A percentile compares a stretch with the other conserved stretches of the same genome.
These are phyloP conservation scores for Sphaerulina musiva DNA, from an alignment of 2,329 filamentous ascomycete species.

Conservation along the genomic window DNA sequence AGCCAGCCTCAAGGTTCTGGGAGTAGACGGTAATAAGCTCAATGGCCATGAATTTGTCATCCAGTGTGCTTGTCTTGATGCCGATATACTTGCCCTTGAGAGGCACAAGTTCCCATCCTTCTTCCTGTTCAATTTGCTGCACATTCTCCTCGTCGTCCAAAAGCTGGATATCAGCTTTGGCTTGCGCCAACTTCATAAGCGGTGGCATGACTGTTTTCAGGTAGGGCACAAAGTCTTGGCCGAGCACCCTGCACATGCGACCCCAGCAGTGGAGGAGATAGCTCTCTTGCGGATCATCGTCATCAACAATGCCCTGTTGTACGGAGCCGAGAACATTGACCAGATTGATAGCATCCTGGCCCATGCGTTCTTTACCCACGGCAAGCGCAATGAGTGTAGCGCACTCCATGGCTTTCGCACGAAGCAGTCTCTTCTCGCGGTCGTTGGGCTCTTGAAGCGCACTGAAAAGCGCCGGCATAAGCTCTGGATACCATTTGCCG, in stretches of 20 bases:
- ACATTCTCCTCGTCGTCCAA: constrained; percentile 93
- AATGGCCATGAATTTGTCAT: constrained; percentile 99
- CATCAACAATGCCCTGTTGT: constrained; percentile 76
- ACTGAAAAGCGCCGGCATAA: constrained; percentile 91
- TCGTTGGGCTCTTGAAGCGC: constrained; percentile 85
- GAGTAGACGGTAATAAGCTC: constrained; percentile 96
- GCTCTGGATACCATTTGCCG: constrained; percentile 85
- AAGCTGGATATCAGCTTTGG: constrained; percentile 94
- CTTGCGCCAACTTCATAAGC: constrained; percentile 79
- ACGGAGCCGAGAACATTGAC: constrained; percentile 84
- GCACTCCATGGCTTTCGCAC: constrained; percentile 98
- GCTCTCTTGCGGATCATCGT: constrained; percentile 91
- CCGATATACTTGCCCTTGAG: constrained; percentile 97
- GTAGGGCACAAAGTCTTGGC: constrained; percentile 85
- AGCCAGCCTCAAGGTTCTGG: constrained; percentile 85
- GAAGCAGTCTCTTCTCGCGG: constrained; percentile 83
- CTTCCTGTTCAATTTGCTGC: constrained; percentile 85
- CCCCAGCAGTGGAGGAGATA: constrained; percentile 99
- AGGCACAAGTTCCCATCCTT: constrained; percentile 95
- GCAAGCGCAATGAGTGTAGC: constrained; percentile 92
- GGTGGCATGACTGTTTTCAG: constrained; percentile 91
- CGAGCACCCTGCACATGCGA: constrained; percentile 93
- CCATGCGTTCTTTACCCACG: constrained; percentile 88
- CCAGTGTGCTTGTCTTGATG: constrained; percentile 91
- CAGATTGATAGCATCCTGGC: constrained; percentile 75